Percentiles rank a stretch among this genome's conserved stretches.
These are phyloP conservation scores for Chlamydomonas urium DNA, from an alignment of 139 green algal species.

Conservation along the genomic window DNA sequence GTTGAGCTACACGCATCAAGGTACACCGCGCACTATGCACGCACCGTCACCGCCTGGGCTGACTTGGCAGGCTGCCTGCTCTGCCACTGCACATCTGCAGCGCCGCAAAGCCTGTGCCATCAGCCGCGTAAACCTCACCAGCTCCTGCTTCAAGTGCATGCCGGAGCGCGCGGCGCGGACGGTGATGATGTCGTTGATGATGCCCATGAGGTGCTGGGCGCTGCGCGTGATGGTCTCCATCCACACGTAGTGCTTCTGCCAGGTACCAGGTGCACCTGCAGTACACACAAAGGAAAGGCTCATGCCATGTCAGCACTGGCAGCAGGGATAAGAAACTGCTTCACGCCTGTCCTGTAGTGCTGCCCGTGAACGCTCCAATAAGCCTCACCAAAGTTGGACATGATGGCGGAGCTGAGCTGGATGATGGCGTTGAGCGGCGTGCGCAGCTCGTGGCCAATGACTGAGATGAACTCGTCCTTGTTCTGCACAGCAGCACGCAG, in stretches of 20 bases:
- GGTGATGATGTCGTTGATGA: constrained; percentile 63
- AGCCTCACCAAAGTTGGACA: not conserved
- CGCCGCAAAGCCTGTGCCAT: not conserved
- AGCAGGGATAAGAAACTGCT: not conserved
- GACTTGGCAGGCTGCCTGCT: too few species aligned
- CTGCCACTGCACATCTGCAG: not conserved
- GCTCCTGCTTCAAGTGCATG: constrained; percentile 21
- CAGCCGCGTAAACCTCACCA: constrained; percentile 2
- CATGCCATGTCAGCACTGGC: too few species aligned
- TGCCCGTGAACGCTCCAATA: too few species aligned
- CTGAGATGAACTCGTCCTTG: constrained; percentile 56
- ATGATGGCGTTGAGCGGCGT: constrained; percentile 75
- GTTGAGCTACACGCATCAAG: too few species aligned
- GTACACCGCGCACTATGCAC: too few species aligned
- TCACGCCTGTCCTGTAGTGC: too few species aligned
- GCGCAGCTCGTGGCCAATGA: constrained; percentile 66
- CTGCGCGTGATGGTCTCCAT: constrained; percentile 24
- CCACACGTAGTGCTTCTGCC: constrained; percentile 7
- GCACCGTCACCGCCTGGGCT: too few species aligned
- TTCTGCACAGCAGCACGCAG: not conserved
- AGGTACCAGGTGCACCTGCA: not conserved
- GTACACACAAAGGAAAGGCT: not conserved
- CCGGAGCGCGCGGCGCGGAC: not conserved
- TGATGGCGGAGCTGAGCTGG: constrained; percentile 20
- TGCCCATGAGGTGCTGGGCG: constrained; percentile 36